These are phyloP conservation scores for Zygoascus biomembranicola DNA, from an alignment of 805 yeast species.

Conservation along the genomic window DNA sequence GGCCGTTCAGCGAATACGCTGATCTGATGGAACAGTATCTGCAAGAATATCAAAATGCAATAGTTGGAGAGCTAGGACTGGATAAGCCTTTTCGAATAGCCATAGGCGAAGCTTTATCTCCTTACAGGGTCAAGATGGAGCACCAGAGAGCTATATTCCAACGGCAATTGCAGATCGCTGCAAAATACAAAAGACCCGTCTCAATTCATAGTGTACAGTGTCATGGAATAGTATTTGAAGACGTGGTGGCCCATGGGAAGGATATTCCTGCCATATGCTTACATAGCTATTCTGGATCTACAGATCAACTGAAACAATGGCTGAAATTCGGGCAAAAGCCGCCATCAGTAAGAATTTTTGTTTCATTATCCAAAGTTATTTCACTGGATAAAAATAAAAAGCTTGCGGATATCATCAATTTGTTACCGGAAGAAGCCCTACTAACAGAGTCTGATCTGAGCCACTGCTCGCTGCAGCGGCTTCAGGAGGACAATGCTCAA, in stretches of 20 bases:
- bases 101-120: constrained; percentile 38
- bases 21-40: constrained; percentile 29
- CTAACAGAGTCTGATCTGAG: constrained; percentile 48
- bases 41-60: constrained; percentile 26
- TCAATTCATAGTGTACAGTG: constrained; percentile 83
- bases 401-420: constrained; percentile 17
- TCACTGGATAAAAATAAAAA: constrained; percentile 31
- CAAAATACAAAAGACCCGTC: constrained; percentile 39
- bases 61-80: constrained; percentile 87
- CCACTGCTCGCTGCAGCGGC: not conserved
- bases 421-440: constrained; percentile 31
- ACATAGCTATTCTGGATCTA: constrained; percentile 82
- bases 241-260: constrained; percentile 21
- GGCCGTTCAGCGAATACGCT: constrained; percentile 33
- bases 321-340: constrained; percentile 5
- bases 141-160: constrained; percentile 59
- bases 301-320: constrained; percentile 40
- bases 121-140: constrained; percentile 47
- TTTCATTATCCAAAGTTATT: constrained; percentile 48
- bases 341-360: constrained; percentile 28
- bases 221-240: constrained; percentile 52
- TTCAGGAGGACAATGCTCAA: not conserved
- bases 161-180: constrained; percentile 49
- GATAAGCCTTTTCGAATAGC: constrained; percentile 64
- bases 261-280: constrained; percentile 42